Conservation (phyloP, 208 protist species). For the Naegleria lovaniensis region DNA sequence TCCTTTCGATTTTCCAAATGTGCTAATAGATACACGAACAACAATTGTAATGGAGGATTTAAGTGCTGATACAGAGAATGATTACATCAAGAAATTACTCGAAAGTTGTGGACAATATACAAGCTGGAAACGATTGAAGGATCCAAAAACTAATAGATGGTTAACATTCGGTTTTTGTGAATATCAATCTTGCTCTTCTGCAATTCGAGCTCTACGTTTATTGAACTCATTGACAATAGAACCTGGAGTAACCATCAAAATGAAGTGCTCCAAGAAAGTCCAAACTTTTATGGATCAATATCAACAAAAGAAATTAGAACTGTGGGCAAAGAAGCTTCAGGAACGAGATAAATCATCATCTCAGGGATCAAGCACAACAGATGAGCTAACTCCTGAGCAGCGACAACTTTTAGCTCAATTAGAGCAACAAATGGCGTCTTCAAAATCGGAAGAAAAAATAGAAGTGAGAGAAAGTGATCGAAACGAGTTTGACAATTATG, state of each 20-base stretch:
- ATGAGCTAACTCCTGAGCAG: not conserved
- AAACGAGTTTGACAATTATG: not conserved
- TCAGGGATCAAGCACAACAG: not conserved
- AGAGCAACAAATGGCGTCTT: not conserved
- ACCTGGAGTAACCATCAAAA: not conserved
- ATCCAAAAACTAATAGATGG: conserved; percentile 8
- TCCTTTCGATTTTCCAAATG: not conserved
- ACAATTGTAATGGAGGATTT: not conserved
- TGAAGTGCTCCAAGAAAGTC: not conserved
- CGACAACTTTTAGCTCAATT: not conserved
- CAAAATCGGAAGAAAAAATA: not conserved
- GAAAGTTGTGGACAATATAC: not conserved
- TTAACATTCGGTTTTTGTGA: conserved; percentile 13
- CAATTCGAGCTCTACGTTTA: not conserved
- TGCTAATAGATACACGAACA: not conserved
- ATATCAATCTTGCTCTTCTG: not conserved
- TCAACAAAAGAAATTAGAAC: not conserved
- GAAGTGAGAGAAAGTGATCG: not conserved
- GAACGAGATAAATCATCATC: not conserved
- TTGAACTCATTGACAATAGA: not conserved
- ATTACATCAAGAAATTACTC: not conserved
- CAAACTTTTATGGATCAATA: not conserved
- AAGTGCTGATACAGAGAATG: not conserved
- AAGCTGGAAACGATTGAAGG: not conserved
- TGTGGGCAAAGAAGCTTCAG: not conserved